phyloP scores from a whole-genome alignment of 345 rosid species.

The Aquilaria malaccensis region DNA sequence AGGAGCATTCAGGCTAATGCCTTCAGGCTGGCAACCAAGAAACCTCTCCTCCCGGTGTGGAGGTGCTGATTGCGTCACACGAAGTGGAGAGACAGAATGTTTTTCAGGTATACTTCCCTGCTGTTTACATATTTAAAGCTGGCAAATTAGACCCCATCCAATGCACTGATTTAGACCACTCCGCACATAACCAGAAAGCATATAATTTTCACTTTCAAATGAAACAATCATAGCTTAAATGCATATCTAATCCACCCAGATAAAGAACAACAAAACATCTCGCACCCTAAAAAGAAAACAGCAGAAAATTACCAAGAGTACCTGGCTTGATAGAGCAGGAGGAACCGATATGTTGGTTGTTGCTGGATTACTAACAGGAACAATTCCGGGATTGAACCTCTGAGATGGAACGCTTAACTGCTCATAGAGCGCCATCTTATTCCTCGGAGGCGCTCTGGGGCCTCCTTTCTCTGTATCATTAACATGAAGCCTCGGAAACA shows the following conservation, averaged over 20 bases:
- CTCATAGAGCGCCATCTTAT: constrained; percentile 98
- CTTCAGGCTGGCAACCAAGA: constrained; percentile 22
- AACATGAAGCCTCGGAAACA: constrained; percentile 93
- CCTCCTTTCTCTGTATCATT: constrained; percentile 90
- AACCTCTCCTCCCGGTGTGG: constrained; percentile 27
- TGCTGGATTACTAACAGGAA: constrained; percentile 25
- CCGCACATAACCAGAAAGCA: not conserved
- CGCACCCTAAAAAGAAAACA: not conserved
- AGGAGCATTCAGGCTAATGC: constrained; percentile 27
- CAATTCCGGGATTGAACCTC: constrained; percentile 41
- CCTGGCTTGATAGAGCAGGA: constrained; percentile 57
- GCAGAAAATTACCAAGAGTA: constrained; percentile 15
- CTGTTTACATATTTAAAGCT: constrained; percentile 1
- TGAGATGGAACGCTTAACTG: constrained; percentile 86
- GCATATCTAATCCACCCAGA: no score
- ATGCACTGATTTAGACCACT: no score
- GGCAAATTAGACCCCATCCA: no score
- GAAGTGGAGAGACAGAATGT: constrained; percentile 22
- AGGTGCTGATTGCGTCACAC: constrained; percentile 27
- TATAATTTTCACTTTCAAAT: no score
- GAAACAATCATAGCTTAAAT: no score
- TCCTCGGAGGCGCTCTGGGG: constrained; percentile 97
- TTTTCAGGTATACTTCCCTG: constrained; percentile 47
- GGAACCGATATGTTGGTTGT: constrained; percentile 28
- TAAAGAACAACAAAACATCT: not conserved